phyloP scores from a whole-genome alignment of 192 early-diverging fungal genomes.

The Entomortierella parvispora region DNA sequence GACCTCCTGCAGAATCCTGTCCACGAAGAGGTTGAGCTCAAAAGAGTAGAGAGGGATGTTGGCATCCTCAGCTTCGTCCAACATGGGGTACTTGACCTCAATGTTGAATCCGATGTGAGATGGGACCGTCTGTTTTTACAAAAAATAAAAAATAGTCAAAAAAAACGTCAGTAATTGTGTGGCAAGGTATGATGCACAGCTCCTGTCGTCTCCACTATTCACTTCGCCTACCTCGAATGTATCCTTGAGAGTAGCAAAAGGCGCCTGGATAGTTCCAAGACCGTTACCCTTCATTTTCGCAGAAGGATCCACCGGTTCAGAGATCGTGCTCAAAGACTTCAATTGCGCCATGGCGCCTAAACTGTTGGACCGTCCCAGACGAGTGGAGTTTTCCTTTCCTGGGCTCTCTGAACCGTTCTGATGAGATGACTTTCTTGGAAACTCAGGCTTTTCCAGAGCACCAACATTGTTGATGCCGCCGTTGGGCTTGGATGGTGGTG shows the following conservation, averaged over 20 bases:
- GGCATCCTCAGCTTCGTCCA: slow-evolving; percentile 86
- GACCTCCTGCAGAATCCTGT: slow-evolving; percentile 84
- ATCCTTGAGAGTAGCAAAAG: slow-evolving; percentile 86
- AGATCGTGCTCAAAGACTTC: slow-evolving; percentile 8
- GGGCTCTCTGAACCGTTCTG: slow-evolving; percentile 11
- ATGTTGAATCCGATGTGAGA: slow-evolving; percentile 88
- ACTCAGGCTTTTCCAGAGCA: slow-evolving; percentile 13
- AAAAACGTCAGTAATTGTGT: neutral
- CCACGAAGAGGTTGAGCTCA: slow-evolving; percentile 89
- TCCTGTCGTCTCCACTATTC: neutral
- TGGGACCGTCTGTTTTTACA: slow-evolving; percentile 68
- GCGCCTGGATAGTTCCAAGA: slow-evolving; percentile 83
- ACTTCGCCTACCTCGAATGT: slow-evolving; percentile 67
- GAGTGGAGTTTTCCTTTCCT: slow-evolving; percentile 5
- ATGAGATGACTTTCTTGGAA: slow-evolving; percentile 7
- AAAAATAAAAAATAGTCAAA: neutral
- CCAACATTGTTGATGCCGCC: neutral
- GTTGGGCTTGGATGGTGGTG: slow-evolving; percentile 8
- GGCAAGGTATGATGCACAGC: neutral
- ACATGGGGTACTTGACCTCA: slow-evolving; percentile 96
- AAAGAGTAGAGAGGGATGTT: slow-evolving; percentile 69
- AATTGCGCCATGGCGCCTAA: slow-evolving; percentile 44
- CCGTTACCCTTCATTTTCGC: slow-evolving; percentile 81
- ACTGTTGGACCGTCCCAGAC: slow-evolving; percentile 57
- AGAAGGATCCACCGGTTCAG: slow-evolving; percentile 22